phyloP scores from a whole-genome alignment of 768 basidiomycete species.

The Daedaleopsis sinensis region DNA sequence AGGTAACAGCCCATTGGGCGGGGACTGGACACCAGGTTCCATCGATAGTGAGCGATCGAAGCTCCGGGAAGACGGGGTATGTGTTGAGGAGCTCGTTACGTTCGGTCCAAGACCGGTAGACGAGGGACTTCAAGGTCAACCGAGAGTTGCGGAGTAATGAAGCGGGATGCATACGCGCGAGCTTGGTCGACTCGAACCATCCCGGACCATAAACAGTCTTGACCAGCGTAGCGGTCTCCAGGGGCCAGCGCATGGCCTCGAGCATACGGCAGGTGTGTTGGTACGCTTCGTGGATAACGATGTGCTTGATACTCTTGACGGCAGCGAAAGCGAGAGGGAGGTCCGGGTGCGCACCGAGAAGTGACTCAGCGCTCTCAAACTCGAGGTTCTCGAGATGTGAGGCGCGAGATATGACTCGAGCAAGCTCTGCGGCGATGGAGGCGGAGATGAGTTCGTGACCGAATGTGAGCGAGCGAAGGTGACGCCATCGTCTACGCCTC shows the following conservation, averaged over 20 bases:
- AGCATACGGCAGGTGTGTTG: slow-evolving; percentile 5
- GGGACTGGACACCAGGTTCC: not conserved
- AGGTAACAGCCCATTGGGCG: slow-evolving; percentile 1
- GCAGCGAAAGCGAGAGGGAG: slow-evolving; percentile 1
- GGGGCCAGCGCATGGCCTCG: slow-evolving; percentile 3
- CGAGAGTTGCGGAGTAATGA: not conserved
- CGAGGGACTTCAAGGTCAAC: not conserved
- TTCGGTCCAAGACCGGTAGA: not conserved
- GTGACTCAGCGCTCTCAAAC: not conserved
- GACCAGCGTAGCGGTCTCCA: not conserved
- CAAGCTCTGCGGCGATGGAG: not conserved
- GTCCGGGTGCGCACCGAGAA: not conserved
- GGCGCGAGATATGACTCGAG: not conserved
- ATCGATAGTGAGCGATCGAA: not conserved
- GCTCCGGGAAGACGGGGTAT: not conserved
- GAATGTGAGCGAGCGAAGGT: not conserved
- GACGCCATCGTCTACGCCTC: not conserved
- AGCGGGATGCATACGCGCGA: slow-evolving; percentile 1
- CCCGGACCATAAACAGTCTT: not conserved
- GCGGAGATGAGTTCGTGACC: not conserved
- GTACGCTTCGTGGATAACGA: not conserved
- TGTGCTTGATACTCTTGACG: not conserved
- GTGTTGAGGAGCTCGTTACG: not conserved
- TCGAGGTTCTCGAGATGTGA: not conserved
- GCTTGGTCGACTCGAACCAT: not conserved